Evolutionary conservation across 305 asterid genomes (phyloP), one percentile per base, ranked within the genome.

Genomic region (Fraxinus velutina): DNA sequence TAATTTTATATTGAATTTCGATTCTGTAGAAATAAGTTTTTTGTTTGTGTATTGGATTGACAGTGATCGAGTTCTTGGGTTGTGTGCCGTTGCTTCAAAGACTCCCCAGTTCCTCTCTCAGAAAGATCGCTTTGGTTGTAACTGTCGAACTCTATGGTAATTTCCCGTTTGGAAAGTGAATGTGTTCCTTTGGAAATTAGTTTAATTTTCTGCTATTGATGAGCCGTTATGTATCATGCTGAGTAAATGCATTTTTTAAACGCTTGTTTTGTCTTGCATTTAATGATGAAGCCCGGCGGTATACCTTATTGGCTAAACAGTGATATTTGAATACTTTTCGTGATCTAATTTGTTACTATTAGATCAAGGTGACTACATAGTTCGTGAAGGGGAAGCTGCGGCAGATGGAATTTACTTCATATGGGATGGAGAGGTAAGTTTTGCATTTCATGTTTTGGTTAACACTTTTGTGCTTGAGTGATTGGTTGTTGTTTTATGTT

Each of bases 21-120:
- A 19, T 60, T 62, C 9, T 62, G 15, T 22, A 9, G 27, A 2
- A 8, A 2, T 22, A 19, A 19, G 2, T 44, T 29, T 79, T 36
- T 19, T n/a, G 32, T 22, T 32, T 15, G 19, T 77, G 37, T 62
- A n/a, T 78, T 79, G 17, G 73, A 77, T 79, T 73, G 79, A 81
- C 91, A 94, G 98, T 94, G 87, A 90, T 91, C 79, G 99, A 92
- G 91, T 96, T 92, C 81, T 85, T 96, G 91, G 97, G 98, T 64
- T 83, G 94, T 27, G 98, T 96, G 84, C 95, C 98, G 29, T 87
- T 96, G 92, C 91, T 96, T 4, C 99, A 96, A 89, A 89, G 90
- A 86, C 92, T 96, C 60, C 98, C 98, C 0, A 86, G 91, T 79
- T 92, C 97, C 33, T 94, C 98, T 29, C 89, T 91, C 50, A 85